These are phyloP conservation scores for Acaromyces ingoldii DNA, from an alignment of 1,284 basidiomycete genomes.

Conservation along the genomic window DNA sequence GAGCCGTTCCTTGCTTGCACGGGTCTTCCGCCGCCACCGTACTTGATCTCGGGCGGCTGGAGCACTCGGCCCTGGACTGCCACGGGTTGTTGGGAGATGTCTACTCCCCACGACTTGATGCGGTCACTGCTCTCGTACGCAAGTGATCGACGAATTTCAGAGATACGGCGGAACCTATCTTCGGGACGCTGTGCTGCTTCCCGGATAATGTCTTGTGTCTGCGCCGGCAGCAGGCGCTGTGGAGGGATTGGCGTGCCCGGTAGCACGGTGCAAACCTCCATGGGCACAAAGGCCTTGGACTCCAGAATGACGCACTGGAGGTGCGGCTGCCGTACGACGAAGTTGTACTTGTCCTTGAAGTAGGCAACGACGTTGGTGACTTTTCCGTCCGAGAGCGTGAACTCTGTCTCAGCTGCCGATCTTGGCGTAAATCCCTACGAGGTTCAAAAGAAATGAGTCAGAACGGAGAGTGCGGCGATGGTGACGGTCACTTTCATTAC, in stretches of 20 bases:
- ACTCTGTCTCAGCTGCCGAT: constrained; percentile 17
- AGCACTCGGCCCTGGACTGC: constrained; percentile 50
- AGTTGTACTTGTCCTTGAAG: constrained; percentile 29
- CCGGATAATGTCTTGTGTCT: constrained; percentile 21
- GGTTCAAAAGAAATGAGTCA: not conserved
- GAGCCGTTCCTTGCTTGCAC: constrained; percentile 35
- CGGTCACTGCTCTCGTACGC: constrained; percentile 22
- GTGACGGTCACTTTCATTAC: constrained; percentile 2
- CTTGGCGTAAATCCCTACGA: constrained; percentile 19
- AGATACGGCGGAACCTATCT: constrained; percentile 17
- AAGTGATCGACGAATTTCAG: constrained; percentile 22
- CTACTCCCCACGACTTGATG: constrained; percentile 52
- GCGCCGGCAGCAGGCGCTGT: not conserved
- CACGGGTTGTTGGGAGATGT: constrained; percentile 48
- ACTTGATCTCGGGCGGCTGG: constrained; percentile 38
- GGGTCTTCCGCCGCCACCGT: constrained; percentile 50
- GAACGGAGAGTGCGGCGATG: not conserved
- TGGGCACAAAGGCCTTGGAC: constrained; percentile 19
- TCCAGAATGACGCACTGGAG: constrained; percentile 27
- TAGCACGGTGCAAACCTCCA: constrained; percentile 26
- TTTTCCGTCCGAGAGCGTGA: constrained; percentile 18
- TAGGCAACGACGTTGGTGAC: constrained; percentile 16
- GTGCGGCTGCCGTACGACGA: constrained; percentile 17
- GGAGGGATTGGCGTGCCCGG: constrained; percentile 23
- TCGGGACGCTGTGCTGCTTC: constrained; percentile 17